These are phyloP conservation scores for Chlamydomonas sp. DNA, from an alignment of 139 green algal species.

Conservation along the genomic window DNA sequence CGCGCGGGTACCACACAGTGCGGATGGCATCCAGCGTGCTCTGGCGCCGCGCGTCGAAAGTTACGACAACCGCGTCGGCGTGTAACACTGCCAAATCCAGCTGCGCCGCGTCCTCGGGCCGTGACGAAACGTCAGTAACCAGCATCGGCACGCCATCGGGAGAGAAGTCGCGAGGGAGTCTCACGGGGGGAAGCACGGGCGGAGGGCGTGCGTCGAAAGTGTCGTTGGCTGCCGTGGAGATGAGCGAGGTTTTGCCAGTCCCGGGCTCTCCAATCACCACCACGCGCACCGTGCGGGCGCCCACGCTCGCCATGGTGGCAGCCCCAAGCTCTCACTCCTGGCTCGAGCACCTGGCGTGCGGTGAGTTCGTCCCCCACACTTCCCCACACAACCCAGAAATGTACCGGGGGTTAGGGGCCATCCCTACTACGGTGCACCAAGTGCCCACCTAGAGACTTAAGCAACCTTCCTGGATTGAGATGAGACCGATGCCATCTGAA, in stretches of 20 bases:
- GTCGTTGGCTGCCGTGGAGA: slow-evolving; percentile 69
- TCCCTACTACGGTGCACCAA: no score
- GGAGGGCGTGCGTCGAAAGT: slow-evolving; percentile 63
- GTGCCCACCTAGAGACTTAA: no score
- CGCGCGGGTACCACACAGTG: slow-evolving; percentile 33
- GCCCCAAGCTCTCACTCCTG: no score
- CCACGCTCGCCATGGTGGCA: slow-evolving; percentile 1
- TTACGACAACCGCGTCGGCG: slow-evolving; percentile 71
- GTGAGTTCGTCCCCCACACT: no score
- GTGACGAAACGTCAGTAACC: slow-evolving; percentile 69
- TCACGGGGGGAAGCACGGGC: slow-evolving; percentile 66
- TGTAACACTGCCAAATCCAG: slow-evolving; percentile 44
- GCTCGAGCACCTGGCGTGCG: no score
- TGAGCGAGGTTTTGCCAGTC: slow-evolving; percentile 78
- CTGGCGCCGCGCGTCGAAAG: slow-evolving; percentile 40
- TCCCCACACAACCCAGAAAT: no score
- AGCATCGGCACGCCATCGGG: slow-evolving; percentile 63
- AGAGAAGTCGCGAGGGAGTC: slow-evolving; percentile 57
- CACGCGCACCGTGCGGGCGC: slow-evolving; percentile 19
- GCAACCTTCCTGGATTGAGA: no score
- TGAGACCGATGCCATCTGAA: no score
- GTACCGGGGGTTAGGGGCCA: no score
- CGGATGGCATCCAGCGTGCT: slow-evolving; percentile 4
- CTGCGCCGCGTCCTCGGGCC: slow-evolving; percentile 51
- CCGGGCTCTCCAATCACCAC: slow-evolving; percentile 61